Percentiles rank a stretch among this genome's conserved stretches.
Evolutionary conservation across 768 basidiomycete genomes (phyloP).

Genomic region (Sarcomyxa edulis): DNA sequence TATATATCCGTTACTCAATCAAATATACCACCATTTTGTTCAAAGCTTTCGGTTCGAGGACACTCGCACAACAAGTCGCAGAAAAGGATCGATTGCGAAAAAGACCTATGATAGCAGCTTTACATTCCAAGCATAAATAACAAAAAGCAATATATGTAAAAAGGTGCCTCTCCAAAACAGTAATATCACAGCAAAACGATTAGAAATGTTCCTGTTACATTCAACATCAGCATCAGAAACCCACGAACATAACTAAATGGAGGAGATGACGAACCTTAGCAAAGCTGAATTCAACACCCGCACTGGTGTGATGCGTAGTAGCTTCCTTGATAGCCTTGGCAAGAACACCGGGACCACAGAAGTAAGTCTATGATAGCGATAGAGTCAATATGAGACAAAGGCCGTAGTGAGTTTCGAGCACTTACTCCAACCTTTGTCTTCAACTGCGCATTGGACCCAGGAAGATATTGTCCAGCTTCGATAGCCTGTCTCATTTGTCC

Average conservation of each 20-base stretch:
- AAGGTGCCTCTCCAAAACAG: too few relatives aligned
- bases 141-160: too few relatives aligned
- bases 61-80: too few relatives aligned
- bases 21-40: too few relatives aligned
- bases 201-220: constrained; percentile 55
- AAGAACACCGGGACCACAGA: constrained; percentile 77
- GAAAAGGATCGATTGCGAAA: too few relatives aligned
- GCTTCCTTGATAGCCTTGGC: constrained; percentile 77
- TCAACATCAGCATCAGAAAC: constrained; percentile 5
- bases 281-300: constrained; percentile 70
- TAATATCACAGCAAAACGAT: too few relatives aligned
- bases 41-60: too few relatives aligned
- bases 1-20: too few relatives aligned
- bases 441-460: constrained; percentile 71
- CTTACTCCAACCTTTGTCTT: constrained; percentile 82
- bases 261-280: constrained; percentile 65
- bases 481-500: constrained; percentile 69
- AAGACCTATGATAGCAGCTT: too few relatives aligned
- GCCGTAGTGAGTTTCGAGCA: constrained; percentile 9
- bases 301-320: constrained; percentile 45
- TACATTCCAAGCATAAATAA: too few relatives aligned
- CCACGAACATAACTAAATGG: not conserved
- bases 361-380: constrained; percentile 59
- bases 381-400: constrained; percentile 6
- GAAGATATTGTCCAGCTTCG: constrained; percentile 76